Conservation (phyloP, 1,284 basidiomycete species). For the Apiotrichum akiyoshidainum region DNA sequence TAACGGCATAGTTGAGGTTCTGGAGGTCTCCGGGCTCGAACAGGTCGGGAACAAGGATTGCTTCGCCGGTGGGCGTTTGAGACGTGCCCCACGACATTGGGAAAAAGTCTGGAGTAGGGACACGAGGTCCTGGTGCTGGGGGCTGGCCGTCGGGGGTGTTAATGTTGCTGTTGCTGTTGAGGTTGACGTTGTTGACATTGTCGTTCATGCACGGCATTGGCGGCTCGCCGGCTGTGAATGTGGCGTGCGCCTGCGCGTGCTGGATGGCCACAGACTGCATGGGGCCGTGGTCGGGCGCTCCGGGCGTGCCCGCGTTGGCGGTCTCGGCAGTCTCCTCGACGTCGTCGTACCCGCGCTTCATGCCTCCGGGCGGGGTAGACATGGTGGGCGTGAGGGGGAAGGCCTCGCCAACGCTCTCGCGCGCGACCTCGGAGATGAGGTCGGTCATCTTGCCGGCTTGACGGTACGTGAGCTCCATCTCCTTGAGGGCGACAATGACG, state of each 20-base stretch:
- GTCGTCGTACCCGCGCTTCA: constrained; percentile 16
- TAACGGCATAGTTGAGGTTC: constrained; percentile 20
- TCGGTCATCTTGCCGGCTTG: constrained; percentile 48
- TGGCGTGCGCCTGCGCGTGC: constrained; percentile 8
- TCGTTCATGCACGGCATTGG: constrained; percentile 5
- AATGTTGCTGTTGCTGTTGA: background rate
- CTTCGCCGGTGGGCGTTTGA: constrained; percentile 8
- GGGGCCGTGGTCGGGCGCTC: constrained; percentile 15
- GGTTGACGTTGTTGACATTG: background rate
- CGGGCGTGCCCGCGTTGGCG: constrained; percentile 6
- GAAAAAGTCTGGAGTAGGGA: constrained; percentile 3
- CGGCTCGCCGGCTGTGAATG: constrained; percentile 1
- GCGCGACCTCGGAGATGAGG: constrained; percentile 30
- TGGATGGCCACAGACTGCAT: background rate
- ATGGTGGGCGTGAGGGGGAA: background rate
- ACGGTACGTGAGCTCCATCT: constrained; percentile 56
- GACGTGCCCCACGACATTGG: constrained; percentile 6
- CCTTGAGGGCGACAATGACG: constrained; percentile 62
- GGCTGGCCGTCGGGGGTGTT: background rate
- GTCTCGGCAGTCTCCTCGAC: background rate
- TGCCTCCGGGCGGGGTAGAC: background rate
- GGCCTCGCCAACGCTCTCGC: constrained; percentile 16
- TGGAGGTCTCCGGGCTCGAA: constrained; percentile 21
- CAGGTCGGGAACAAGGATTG: constrained; percentile 10
- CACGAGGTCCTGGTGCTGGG: no score